Percentiles rank a stretch among this genome's conserved stretches.
Conservation (phyloP, 345 rosid genomes). For the Durio zibethinus region DNA sequence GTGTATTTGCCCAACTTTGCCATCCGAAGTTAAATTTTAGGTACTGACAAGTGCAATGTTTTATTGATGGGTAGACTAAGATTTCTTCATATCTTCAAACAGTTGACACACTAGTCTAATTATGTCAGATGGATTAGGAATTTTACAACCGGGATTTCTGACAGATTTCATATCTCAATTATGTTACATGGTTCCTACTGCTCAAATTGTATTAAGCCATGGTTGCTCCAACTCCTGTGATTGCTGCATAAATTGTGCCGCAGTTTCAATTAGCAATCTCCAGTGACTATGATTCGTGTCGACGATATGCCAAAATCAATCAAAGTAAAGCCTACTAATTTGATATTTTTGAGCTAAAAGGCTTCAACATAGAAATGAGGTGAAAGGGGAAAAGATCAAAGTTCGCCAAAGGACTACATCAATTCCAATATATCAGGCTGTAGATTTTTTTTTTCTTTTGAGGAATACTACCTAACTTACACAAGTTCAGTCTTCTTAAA, state of each 20-base stretch:
- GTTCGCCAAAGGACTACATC: too few relatives aligned
- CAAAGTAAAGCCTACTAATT: background rate
- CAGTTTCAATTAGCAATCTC: background rate
- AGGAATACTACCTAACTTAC: too few relatives aligned
- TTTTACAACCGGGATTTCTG: background rate
- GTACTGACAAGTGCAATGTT: background rate
- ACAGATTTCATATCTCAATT: constrained; percentile 1
- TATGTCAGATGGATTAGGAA: background rate
- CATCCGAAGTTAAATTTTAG: background rate
- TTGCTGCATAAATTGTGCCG: constrained; percentile 11
- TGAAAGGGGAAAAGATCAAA: too few relatives aligned
- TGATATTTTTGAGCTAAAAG: background rate
- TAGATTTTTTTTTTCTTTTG: too few relatives aligned
- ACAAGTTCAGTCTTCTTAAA: too few relatives aligned
- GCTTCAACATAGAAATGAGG: background rate
- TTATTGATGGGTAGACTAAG: background rate
- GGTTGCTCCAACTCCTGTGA: background rate
- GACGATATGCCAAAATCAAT: background rate
- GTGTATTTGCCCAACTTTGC: background rate
- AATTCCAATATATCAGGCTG: too few relatives aligned
- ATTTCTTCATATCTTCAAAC: background rate
- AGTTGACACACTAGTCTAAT: background rate
- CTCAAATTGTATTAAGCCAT: background rate
- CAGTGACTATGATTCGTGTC: background rate
- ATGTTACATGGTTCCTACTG: background rate